phyloP scores from a whole-genome alignment of 305 asterid genomes.

The Solanum aculeatissimum region DNA sequence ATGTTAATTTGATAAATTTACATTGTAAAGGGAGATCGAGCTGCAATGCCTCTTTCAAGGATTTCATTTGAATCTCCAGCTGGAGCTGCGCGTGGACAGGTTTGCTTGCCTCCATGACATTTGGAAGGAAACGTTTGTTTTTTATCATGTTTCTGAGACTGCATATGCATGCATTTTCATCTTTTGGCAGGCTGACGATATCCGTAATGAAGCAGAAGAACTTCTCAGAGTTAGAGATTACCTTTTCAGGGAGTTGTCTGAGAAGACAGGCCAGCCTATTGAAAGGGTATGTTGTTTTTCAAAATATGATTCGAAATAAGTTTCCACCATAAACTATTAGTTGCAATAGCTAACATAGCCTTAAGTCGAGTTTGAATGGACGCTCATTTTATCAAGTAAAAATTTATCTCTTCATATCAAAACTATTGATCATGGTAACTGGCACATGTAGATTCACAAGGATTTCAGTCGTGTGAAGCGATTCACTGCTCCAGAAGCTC shows the following conservation, averaged over 20 bases:
- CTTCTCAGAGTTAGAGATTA: conserved; percentile 79
- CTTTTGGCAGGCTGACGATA: conserved; percentile 70
- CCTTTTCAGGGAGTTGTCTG: conserved; percentile 87
- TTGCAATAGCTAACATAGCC: not conserved
- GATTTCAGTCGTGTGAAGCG: conserved; percentile 65
- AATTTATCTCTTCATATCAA: not conserved
- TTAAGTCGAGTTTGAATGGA: not conserved
- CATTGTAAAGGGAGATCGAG: conserved; percentile 55
- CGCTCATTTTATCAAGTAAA: not conserved
- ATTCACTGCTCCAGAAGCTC: conserved; percentile 74
- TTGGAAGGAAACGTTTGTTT: not conserved
- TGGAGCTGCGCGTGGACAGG: conserved; percentile 99
- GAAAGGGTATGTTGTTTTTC: conserved; percentile 44
- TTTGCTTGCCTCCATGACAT: conserved; percentile 15
- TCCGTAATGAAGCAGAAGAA: conserved; percentile 78
- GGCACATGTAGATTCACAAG: conserved; percentile 47
- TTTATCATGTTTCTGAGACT: not conserved
- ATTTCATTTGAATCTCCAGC: conserved; percentile 78
- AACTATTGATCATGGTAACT: not conserved
- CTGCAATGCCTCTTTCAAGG: conserved; percentile 74
- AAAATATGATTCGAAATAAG: not conserved
- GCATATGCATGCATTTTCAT: not conserved
- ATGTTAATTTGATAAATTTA: not conserved
- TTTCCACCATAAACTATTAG: not conserved
- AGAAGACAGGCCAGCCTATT: conserved; percentile 79